phyloP scores from a whole-genome alignment of 768 basidiomycete genomes.

The Kwoniella bestiolae region DNA sequence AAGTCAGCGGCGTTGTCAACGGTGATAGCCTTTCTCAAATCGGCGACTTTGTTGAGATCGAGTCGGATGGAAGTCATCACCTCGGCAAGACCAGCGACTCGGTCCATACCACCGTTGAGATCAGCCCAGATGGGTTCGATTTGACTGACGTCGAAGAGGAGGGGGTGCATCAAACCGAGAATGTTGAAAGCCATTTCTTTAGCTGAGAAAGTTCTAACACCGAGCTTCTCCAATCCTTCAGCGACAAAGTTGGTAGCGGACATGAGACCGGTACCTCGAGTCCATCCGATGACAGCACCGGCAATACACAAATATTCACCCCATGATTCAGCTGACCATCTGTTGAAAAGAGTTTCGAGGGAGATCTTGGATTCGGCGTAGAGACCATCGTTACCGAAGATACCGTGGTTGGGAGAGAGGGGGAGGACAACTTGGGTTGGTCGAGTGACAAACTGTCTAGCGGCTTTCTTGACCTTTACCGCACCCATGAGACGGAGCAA shows the following conservation, averaged over 20 bases:
- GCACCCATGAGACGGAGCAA: slow-evolving; percentile 93
- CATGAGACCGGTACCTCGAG: slow-evolving; percentile 97
- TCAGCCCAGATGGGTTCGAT: slow-evolving; percentile 99
- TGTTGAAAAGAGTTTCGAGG: slow-evolving; percentile 95
- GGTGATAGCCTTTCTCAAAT: slow-evolving; percentile 88
- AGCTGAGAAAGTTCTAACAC: slow-evolving; percentile 96
- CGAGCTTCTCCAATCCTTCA: slow-evolving; percentile 86
- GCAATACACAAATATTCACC: slow-evolving; percentile 97
- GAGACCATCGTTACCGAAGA: slow-evolving; percentile 96
- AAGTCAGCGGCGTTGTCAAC: slow-evolving; percentile 96
- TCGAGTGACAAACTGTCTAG: slow-evolving; percentile 91
- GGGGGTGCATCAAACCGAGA: slow-evolving; percentile 97
- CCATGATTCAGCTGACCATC: slow-evolving; percentile 98
- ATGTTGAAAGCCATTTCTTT: slow-evolving; percentile 99
- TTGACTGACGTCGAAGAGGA: slow-evolving; percentile 98
- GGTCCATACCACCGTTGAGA: slow-evolving; percentile 97
- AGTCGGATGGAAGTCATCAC: slow-evolving; percentile 84
- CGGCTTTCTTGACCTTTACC: slow-evolving; percentile 98
- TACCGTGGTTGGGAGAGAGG: slow-evolving; percentile 95
- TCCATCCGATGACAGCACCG: slow-evolving; percentile 99
- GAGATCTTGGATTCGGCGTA: slow-evolving; percentile 99
- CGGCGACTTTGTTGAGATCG: slow-evolving; percentile 80
- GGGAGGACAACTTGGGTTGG: slow-evolving; percentile 98
- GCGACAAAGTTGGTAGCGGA: slow-evolving; percentile 91
- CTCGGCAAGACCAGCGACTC: slow-evolving; percentile 90